phyloP scores from a whole-genome alignment of 306 rosid genomes.

The Medicago lupulina region DNA sequence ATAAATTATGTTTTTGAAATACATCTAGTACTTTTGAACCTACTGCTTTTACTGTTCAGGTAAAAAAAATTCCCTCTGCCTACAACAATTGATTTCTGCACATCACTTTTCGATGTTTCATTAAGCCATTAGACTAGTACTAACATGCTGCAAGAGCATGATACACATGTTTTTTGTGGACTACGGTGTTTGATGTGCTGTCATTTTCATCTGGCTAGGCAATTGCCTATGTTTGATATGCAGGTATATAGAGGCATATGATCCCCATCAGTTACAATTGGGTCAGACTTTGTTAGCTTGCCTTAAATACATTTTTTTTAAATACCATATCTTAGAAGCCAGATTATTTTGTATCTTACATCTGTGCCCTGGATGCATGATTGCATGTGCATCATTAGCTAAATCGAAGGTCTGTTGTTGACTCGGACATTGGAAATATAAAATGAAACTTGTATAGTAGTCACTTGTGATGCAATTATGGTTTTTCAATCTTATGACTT shows the following conservation, averaged over 20 bases:
- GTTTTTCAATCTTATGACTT: slow-evolving; percentile 8
- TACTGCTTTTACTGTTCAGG: background rate
- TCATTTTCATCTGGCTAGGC: slow-evolving; percentile 22
- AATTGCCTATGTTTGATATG: background rate
- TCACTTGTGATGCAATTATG: background rate
- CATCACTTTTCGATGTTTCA: background rate
- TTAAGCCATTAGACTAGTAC: background rate
- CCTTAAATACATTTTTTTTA: too few relatives aligned
- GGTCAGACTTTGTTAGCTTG: too few relatives aligned
- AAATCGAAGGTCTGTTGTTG: too few relatives aligned
- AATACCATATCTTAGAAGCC: too few relatives aligned
- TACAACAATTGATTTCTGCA: background rate
- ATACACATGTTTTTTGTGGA: background rate
- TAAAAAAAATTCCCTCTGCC: background rate
- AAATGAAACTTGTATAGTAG: background rate
- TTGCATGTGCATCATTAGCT: too few relatives aligned
- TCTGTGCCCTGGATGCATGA: too few relatives aligned
- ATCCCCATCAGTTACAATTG: too few relatives aligned
- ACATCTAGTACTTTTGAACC: too few relatives aligned
- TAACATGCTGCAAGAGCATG: background rate
- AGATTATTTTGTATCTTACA: too few relatives aligned
- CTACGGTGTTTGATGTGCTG: background rate
- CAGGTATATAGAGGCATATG: too few relatives aligned
- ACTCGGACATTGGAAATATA: too few relatives aligned
- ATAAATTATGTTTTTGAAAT: too few relatives aligned